Base-by-base conservation (phyloP, 2,329 filamentous ascomycete species). In the Lojkania enalia region DNA sequence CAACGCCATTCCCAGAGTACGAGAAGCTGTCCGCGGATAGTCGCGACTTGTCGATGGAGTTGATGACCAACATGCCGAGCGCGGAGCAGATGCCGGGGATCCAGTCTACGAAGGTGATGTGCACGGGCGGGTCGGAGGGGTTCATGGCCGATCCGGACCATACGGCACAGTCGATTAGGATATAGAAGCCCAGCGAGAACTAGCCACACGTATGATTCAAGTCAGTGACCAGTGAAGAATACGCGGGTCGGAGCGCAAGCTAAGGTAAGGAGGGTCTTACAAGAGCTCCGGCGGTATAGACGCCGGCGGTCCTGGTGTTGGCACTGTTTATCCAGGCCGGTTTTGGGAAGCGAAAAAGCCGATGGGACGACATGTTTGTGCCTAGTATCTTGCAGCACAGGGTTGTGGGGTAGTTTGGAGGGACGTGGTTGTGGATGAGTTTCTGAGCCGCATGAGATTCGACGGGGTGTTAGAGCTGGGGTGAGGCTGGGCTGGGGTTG, bases 71-170 rank as follows among this genome's bases (percentile, higher is more conserved):
- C 84, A 87, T 86, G 48, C 84, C 84, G 21, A 87, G 75, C 48
- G 81, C 77, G 32, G 80, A 84, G 74, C 84, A 87, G 70, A 87
- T 87, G 48, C 80, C 79, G 3, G 84, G 84, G 55, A 87, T 83
- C 84, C 84, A 87, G 73, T 87, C 84, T 54, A 86, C 77, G 67
- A 87, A 86, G 66, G 80, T 85, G 62, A 87, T 77, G 69, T 86
- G 82, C 15, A 84, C 77, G 41, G 59, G 23, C 12, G 66, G 66
- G 47, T 76, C 68, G 39, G 80, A 81, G 51, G 78, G 80, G 66
- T 86, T 86, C 60, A 75, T 76, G 42, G 74, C 60, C 46, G 82
- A 84, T 57, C 80, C 81, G 39, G 82, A 85, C 71, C 77, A 86
- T 46, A 81, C 75, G 14, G 83, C 78, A 48, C 82, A 81, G 58